Evolutionary conservation across 129 eudicot genomes (phyloP).

Genomic region (Flaveria trinervia): DNA sequence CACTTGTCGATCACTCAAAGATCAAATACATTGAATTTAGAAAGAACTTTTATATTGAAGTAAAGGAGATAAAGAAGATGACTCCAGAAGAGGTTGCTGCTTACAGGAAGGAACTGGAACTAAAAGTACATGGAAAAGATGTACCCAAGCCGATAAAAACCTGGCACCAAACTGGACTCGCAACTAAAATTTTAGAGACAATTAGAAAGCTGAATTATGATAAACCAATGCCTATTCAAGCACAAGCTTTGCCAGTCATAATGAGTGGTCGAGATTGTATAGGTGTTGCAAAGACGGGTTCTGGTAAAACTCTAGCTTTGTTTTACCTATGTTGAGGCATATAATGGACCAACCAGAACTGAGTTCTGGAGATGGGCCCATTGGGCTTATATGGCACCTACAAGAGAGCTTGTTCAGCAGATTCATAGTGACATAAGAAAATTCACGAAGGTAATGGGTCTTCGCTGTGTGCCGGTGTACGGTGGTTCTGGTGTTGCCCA

Average conservation of each 20-base stretch:
- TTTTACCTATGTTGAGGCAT: constrained; percentile 80
- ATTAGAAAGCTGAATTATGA: constrained; percentile 66
- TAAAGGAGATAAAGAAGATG: constrained; percentile 64
- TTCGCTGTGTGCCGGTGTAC: constrained; percentile 77
- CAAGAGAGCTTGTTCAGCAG: constrained; percentile 86
- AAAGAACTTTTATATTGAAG: constrained; percentile 73
- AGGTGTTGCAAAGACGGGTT: constrained; percentile 80
- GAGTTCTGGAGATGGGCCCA: constrained; percentile 75
- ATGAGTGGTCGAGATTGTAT: constrained; percentile 89
- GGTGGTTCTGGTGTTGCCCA: constrained; percentile 94
- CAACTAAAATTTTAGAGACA: constrained; percentile 59
- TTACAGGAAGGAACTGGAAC: constrained; percentile 60
- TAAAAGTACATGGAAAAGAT: constrained; percentile 77
- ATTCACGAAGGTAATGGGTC: constrained; percentile 61
- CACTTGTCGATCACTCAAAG: constrained; percentile 76
- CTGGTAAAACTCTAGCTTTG: constrained; percentile 82
- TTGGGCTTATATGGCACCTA: constrained; percentile 84
- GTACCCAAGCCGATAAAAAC: constrained; percentile 77
- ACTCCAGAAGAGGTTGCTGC: constrained; percentile 61
- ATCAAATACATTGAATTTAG: constrained; percentile 62
- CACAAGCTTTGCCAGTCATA: constrained; percentile 73
- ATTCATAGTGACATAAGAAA: constrained; percentile 71
- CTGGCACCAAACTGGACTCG: constrained; percentile 74
- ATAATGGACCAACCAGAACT: constrained; percentile 75
- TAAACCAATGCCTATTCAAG: constrained; percentile 77